phyloP scores from a whole-genome alignment of 2,329 filamentous ascomycete species.

The Colletotrichum chrysophilum region DNA sequence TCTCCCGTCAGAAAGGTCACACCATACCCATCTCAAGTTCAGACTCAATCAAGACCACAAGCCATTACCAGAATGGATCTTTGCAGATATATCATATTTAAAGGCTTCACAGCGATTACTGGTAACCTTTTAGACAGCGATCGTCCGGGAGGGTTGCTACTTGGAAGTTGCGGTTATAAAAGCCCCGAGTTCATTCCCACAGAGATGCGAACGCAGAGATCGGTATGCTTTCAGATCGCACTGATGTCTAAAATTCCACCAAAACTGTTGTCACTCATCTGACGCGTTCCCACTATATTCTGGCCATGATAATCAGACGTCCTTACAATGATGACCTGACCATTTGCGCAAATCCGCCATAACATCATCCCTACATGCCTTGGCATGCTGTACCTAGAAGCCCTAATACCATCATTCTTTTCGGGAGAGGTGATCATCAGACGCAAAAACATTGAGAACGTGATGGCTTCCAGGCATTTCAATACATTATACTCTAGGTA shows the following conservation, averaged over 20 bases:
- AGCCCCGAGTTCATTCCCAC: background rate
- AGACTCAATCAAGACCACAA: background rate
- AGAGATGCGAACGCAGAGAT: background rate
- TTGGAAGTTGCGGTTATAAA: no score
- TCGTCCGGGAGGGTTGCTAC: no score
- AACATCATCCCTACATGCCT: no score
- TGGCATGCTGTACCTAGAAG: no score
- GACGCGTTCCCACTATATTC: background rate
- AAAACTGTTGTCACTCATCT: background rate
- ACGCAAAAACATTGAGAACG: no score
- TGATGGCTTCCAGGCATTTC: no score
- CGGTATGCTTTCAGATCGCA: background rate
- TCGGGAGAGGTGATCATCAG: no score
- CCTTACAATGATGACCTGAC: background rate
- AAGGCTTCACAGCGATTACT: no score
- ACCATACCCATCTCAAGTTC: background rate
- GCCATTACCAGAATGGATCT: background rate
- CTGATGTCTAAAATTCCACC: rapidly evolving
- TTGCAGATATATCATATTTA: no score
- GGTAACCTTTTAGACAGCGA: no score
- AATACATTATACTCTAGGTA: no score
- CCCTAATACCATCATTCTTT: no score
- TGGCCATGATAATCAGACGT: background rate
- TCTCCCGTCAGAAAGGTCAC: background rate
- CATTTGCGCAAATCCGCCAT: background rate